Conservation (phyloP, 73 alveolate genomes). For the Urostyla sp. region DNA sequence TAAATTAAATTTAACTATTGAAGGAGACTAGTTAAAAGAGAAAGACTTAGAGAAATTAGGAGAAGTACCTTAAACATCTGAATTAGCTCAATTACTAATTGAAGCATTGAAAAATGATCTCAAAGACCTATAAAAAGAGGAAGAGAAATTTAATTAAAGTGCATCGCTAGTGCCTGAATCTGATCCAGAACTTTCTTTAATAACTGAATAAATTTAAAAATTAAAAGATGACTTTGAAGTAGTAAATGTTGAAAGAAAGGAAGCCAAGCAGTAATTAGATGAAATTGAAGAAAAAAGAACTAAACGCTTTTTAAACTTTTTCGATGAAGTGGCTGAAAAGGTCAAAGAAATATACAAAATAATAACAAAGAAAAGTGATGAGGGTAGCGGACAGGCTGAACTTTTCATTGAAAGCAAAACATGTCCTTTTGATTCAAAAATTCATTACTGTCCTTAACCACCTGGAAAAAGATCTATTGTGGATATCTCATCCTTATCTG, state of each 20-base stretch:
- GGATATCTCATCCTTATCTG: slow-evolving; percentile 88
- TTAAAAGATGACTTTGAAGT: slow-evolving; percentile 75
- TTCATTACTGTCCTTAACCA: slow-evolving; percentile 89
- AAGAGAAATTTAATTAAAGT: slow-evolving; percentile 81
- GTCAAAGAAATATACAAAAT: slow-evolving; percentile 71
- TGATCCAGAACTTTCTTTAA: slow-evolving; percentile 56
- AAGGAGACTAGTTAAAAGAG: slow-evolving; percentile 1
- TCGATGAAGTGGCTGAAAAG: slow-evolving; percentile 79
- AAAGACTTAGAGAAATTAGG: neutral
- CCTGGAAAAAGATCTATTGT: slow-evolving; percentile 91
- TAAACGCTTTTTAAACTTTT: slow-evolving; percentile 71
- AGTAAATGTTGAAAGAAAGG: slow-evolving; percentile 65
- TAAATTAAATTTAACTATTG: neutral
- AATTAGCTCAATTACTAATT: slow-evolving; percentile 75
- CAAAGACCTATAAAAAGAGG: slow-evolving; percentile 65
- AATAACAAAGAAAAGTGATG: slow-evolving; percentile 80
- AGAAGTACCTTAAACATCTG: slow-evolving; percentile 34
- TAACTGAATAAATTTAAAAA: slow-evolving; percentile 76
- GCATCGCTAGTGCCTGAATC: slow-evolving; percentile 49
- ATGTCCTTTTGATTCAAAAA: slow-evolving; percentile 90
- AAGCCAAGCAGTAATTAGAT: slow-evolving; percentile 64
- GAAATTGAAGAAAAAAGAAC: slow-evolving; percentile 80
- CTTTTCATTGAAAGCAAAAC: slow-evolving; percentile 83
- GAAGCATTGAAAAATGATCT: slow-evolving; percentile 13
- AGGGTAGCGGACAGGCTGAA: slow-evolving; percentile 85